Conservation (phyloP, 2,329 filamentous ascomycete genomes). For the Bipolaris zeicola region DNA sequence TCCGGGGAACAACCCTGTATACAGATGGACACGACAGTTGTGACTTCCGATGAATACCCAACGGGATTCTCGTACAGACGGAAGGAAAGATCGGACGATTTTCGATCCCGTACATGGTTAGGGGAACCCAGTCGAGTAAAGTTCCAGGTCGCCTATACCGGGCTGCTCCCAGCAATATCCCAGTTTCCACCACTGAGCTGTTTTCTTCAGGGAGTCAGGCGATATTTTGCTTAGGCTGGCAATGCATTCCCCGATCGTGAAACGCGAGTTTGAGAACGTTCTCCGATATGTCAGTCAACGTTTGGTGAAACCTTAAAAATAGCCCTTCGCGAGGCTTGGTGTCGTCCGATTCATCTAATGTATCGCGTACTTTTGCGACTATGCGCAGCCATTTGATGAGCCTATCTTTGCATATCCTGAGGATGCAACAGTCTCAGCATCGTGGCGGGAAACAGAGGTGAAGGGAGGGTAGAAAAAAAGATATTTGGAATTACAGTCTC, state of each 20-base stretch:
- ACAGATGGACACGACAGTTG: conserved; percentile 10
- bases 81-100: conserved; percentile 7
- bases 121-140: conserved; percentile 7
- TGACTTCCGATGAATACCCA: conserved; percentile 14
- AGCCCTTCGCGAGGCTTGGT: conserved; percentile 17
- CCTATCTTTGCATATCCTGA: conserved; percentile 5
- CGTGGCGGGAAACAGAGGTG: background rate
- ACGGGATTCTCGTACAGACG: conserved; percentile 2
- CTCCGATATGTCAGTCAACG: conserved; percentile 30
- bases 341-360: conserved; percentile 8
- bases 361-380: conserved; percentile 12
- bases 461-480: background rate
- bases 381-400: background rate
- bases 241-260: conserved; percentile 21
- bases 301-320: conserved; percentile 31
- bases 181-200: conserved; percentile 3
- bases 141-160: background rate
- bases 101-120: conserved; percentile 3
- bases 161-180: conserved; percentile 5
- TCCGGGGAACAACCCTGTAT: conserved; percentile 16
- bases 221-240: conserved; percentile 1
- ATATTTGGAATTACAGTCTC: background rate
- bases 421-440: background rate
- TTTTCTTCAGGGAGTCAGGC: background rate
- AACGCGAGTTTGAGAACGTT: conserved; percentile 28